Percentiles rank a stretch among this genome's conserved stretches.
phyloP scores from a whole-genome alignment of 441 rosid species.

The Jatropha podagrica region DNA sequence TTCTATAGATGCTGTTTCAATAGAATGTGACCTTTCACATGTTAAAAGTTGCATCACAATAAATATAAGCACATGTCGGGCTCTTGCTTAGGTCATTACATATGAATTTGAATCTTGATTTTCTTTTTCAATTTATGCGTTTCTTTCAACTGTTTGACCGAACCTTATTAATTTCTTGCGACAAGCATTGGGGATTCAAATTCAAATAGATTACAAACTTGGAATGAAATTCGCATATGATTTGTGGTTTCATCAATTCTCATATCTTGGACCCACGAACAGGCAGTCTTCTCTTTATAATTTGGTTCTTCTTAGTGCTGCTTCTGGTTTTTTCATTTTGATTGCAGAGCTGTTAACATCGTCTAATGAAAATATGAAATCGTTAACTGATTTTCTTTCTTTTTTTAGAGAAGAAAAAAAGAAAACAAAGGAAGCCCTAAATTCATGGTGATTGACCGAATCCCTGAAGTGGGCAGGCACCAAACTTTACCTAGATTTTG shows the following conservation, averaged over 20 bases:
- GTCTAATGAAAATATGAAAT: not conserved
- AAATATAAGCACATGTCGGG: conserved; percentile 24
- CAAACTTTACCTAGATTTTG: conserved; percentile 30
- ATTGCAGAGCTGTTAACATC: too few relatives aligned
- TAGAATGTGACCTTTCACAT: conserved; percentile 25
- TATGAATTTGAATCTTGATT: conserved; percentile 6
- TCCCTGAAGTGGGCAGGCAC: conserved; percentile 15
- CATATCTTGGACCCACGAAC: too few relatives aligned
- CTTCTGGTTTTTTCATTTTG: too few relatives aligned
- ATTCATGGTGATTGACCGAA: conserved; percentile 36
- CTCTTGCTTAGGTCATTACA: conserved; percentile 14
- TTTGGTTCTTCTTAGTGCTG: too few relatives aligned
- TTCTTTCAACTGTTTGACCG: conserved; percentile 10
- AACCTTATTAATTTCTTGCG: conserved; percentile 4
- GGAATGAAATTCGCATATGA: too few relatives aligned
- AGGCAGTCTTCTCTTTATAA: too few relatives aligned
- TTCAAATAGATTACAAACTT: not conserved
- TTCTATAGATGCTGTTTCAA: conserved; percentile 1
- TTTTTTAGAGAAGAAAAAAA: not conserved
- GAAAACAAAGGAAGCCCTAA: conserved; percentile 5
- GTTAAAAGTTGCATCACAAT: conserved; percentile 20
- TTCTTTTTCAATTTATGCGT: not conserved
- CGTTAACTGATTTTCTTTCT: too few relatives aligned
- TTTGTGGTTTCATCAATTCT: too few relatives aligned
- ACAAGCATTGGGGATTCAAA: not conserved